Percentiles rank a stretch among this genome's conserved stretches.
Evolutionary conservation across 495 filamentous ascomycete genomes (phyloP).

Genomic region (Tetracladium setigerum): DNA sequence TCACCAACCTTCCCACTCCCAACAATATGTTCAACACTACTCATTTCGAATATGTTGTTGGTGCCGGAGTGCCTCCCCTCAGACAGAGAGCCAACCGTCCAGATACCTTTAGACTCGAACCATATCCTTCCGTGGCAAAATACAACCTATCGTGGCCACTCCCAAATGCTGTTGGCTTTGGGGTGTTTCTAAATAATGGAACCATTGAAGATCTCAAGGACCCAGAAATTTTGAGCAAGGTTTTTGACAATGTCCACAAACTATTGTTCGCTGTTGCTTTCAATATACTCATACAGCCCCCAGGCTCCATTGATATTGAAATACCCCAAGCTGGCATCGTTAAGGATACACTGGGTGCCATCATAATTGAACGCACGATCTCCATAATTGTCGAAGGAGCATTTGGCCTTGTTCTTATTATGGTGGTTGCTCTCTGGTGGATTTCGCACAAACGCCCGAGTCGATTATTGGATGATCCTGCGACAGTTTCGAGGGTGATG

Average conservation of each 20-base stretch:
- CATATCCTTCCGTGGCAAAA: constrained; percentile 2
- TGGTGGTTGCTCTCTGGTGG: constrained; percentile 19
- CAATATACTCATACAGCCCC: constrained; percentile 6
- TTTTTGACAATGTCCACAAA: constrained; percentile 27
- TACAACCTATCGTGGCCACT: constrained; percentile 12
- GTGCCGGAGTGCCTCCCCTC: constrained; percentile 8
- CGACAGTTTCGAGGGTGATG: constrained; percentile 25
- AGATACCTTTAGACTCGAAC: not conserved
- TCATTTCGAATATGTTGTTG: constrained; percentile 26
- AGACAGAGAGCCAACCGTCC: constrained; percentile 4
- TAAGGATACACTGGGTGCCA: constrained; percentile 11
- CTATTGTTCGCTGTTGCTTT: constrained; percentile 31
- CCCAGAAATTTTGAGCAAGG: constrained; percentile 15
- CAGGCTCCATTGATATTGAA: not conserved
- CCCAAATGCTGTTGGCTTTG: constrained; percentile 26
- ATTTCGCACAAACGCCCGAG: constrained; percentile 6
- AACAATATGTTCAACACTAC: constrained; percentile 27
- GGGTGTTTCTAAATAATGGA: constrained; percentile 13
- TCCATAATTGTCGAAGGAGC: constrained; percentile 30
- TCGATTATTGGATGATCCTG: constrained; percentile 15
- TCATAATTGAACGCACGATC: constrained; percentile 31
- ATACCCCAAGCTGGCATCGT: not conserved
- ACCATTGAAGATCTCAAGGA: constrained; percentile 23
- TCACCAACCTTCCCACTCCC: constrained; percentile 12
- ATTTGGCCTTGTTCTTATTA: constrained; percentile 24